Conservation (phyloP, 768 basidiomycete genomes). For the Mycena capillaripes region DNA sequence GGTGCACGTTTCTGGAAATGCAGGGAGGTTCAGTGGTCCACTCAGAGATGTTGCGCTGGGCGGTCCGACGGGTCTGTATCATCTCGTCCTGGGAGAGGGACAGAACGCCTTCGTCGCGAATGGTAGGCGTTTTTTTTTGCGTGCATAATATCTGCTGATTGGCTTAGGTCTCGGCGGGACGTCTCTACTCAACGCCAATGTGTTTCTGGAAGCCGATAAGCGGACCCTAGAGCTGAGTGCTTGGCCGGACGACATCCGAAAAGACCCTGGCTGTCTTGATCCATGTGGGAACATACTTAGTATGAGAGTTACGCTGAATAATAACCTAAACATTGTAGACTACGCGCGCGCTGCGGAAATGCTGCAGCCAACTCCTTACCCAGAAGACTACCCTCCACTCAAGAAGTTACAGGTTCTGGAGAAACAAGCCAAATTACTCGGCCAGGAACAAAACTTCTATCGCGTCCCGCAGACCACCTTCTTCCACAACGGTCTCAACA, state of each 20-base stretch:
- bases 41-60: conserved; percentile 28
- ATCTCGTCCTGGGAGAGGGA: conserved; percentile 36
- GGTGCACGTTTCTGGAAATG: conserved; percentile 33
- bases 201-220: conserved; percentile 37
- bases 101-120: conserved; percentile 40
- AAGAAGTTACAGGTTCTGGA: conserved; percentile 33
- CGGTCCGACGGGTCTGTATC: conserved; percentile 34
- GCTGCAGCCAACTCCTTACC: conserved; percentile 36
- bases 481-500: conserved; percentile 38
- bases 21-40: conserved; percentile 18
- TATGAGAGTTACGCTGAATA: neutral
- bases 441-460: conserved; percentile 33
- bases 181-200: conserved; percentile 38
- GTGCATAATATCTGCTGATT: neutral
- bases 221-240: conserved; percentile 27
- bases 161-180: conserved; percentile 38
- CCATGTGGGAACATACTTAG: conserved; percentile 28
- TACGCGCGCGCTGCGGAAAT: conserved; percentile 35
- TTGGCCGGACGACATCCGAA: conserved; percentile 37
- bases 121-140: conserved; percentile 23
- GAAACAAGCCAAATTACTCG: conserved; percentile 35
- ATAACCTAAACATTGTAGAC: conserved; percentile 13
- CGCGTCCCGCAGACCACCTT: conserved; percentile 39
- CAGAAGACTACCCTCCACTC: conserved; percentile 33
- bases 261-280: conserved; percentile 28